Base-by-base conservation (phyloP, 2,329 filamentous ascomycete species). In the Teratosphaeria viscida region DNA sequence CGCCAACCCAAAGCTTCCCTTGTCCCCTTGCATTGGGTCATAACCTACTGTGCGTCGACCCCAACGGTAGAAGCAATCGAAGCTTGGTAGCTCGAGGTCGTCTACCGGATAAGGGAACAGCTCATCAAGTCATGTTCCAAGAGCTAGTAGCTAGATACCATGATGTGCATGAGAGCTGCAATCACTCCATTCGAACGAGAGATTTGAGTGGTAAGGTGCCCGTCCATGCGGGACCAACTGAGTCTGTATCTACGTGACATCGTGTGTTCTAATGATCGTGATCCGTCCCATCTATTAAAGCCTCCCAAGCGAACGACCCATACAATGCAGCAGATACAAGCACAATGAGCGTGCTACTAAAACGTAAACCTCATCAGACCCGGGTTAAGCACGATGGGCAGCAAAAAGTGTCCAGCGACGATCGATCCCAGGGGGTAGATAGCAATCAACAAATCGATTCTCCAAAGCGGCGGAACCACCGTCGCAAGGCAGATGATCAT, bases 291-390 rank as follows among this genome's bases (percentile, higher is more conserved):
- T 54, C 52, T 54, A 54, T 54, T 32, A 5, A 23, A 23, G 26
- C 8, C n/a, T 29, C 14, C 16, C 16, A 49, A 49, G 19, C 16
- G 16, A 23, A n/a, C 19, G 16, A 23, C 16, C 43, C 43, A n/a
- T 23, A 23, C 43, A 49, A 49, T 49, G 43, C 43, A 19, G 19
- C 43, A 23, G 23, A 49, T 19, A 23, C 19, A 2, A 11, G 5
- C 43, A 23, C 43, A n/a, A 16, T 23, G 43, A 6, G 8, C 16
- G 23, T 23, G 16, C 7, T 12, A 37, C 59, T 77, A 85, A 77
- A 79, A 85, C 53, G 79, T 82, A 67, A 85, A 84, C 68, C 79
- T 77, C 83, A 87, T 86, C 73, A 86, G 68, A 56, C 81, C 82
- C 23, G 84, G 84, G 65, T 86, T 86, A 62, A 86, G 72, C 59